A percentile compares a stretch with the other conserved stretches of the same genome.
phyloP scores from a whole-genome alignment of 2,329 filamentous ascomycete species.

The Balansia obtecta region DNA sequence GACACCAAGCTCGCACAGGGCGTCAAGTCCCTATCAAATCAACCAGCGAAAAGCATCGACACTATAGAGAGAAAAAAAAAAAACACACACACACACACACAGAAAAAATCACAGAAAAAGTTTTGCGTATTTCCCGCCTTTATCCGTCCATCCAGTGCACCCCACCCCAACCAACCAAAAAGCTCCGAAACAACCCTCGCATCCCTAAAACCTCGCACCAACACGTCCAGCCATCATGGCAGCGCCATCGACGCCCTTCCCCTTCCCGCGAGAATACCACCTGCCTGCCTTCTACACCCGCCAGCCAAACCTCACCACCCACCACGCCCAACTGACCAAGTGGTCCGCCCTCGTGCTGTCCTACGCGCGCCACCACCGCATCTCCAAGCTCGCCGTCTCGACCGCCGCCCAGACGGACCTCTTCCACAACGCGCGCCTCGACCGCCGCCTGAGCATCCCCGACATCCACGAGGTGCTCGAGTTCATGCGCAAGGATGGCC shows the following conservation, averaged over 20 bases:
- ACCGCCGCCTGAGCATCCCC: conserved; percentile 34
- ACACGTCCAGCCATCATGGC: not conserved
- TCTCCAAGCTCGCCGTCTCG: conserved; percentile 61
- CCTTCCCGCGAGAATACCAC: conserved; percentile 52
- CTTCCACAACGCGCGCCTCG: conserved; percentile 44
- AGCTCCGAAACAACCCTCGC: too few relatives aligned
- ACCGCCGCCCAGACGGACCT: conserved; percentile 40
- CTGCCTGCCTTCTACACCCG: conserved; percentile 82
- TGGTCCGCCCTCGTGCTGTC: conserved; percentile 78
- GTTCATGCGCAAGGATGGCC: conserved; percentile 44
- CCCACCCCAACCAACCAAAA: too few relatives aligned
- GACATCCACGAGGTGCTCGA: conserved; percentile 47
- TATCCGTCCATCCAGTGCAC: too few relatives aligned
- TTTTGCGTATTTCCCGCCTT: too few relatives aligned
- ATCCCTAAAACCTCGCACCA: too few relatives aligned
- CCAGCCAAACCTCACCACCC: conserved; percentile 62
- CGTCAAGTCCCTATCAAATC: too few relatives aligned
- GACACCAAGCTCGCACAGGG: too few relatives aligned
- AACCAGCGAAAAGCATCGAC: too few relatives aligned
- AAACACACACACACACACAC: too few relatives aligned
- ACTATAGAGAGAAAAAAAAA: too few relatives aligned
- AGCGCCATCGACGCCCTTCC: not conserved
- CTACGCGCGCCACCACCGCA: conserved; percentile 67
- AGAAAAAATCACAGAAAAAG: too few relatives aligned
- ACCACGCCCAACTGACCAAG: conserved; percentile 63